Conservation (phyloP, 345 rosid genomes). For the Excoecaria agallocha region DNA sequence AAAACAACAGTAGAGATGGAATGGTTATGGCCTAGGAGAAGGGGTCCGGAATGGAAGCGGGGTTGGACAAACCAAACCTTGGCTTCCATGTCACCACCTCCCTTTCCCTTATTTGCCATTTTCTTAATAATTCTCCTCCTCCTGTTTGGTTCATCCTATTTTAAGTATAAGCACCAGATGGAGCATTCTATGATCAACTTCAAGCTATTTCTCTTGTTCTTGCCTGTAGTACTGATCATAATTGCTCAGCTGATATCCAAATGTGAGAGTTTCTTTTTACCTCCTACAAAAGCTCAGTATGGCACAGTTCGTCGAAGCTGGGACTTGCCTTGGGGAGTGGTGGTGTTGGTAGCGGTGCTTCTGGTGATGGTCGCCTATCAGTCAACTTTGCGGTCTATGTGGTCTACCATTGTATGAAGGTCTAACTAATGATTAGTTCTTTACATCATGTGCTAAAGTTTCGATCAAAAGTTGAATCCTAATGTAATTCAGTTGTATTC, state of each 20-base stretch:
- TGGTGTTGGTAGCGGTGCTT: conserved; percentile 43
- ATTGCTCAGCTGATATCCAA: conserved; percentile 30
- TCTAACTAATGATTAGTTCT: not conserved
- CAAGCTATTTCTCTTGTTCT: conserved; percentile 52
- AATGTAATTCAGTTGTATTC: not conserved
- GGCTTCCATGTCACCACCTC: conserved; percentile 54
- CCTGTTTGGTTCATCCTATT: conserved; percentile 47
- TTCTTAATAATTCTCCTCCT: conserved; percentile 51
- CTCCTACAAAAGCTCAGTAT: conserved; percentile 24
- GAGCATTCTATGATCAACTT: conserved; percentile 39
- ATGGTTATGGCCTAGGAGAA: conserved; percentile 53
- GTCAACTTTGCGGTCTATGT: conserved; percentile 58
- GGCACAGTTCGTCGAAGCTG: conserved; percentile 24
- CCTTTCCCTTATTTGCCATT: conserved; percentile 51
- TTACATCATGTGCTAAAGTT: not conserved
- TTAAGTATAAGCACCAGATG: conserved; percentile 49
- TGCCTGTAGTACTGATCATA: conserved; percentile 60
- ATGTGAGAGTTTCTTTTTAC: conserved; percentile 30
- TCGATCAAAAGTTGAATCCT: not conserved
- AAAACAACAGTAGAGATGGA: conserved; percentile 32
- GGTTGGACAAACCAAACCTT: conserved; percentile 59
- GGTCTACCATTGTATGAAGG: conserved; percentile 49
- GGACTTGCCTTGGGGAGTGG: conserved; percentile 60
- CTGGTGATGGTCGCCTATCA: conserved; percentile 63
- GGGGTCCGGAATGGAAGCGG: conserved; percentile 66